phyloP scores from a whole-genome alignment of 352 stramenopile species.

The Pythium angustatum region DNA sequence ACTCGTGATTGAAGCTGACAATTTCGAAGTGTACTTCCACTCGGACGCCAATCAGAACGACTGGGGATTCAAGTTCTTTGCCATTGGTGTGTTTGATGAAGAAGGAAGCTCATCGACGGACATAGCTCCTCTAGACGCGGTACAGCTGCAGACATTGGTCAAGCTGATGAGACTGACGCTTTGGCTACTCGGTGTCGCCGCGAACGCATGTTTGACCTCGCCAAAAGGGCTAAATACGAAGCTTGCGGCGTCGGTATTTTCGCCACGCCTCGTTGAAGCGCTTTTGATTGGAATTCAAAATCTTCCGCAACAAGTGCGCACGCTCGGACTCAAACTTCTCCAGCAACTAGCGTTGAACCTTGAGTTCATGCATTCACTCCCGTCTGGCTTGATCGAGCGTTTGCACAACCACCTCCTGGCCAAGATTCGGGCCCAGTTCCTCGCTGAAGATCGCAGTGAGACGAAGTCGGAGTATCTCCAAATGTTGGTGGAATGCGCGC shows the following conservation, averaged over 20 bases:
- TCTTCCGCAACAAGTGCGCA: conserved; percentile 48
- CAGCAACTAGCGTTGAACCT: conserved; percentile 40
- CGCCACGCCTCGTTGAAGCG: neutral
- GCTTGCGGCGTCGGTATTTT: conserved; percentile 7
- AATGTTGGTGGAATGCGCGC: conserved; percentile 51
- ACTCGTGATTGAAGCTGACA: conserved; percentile 68
- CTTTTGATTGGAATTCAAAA: neutral
- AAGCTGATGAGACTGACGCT: conserved; percentile 21
- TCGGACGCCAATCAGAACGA: conserved; percentile 83
- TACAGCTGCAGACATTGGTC: neutral
- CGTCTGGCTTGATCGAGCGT: conserved; percentile 38
- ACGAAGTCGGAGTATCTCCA: conserved; percentile 70
- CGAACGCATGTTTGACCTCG: neutral
- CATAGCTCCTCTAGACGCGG: neutral
- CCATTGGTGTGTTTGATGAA: conserved; percentile 61
- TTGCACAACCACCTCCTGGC: conserved; percentile 42
- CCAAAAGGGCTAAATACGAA: neutral
- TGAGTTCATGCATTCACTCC: conserved; percentile 40
- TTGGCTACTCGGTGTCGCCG: conserved; percentile 26
- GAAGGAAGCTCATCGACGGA: neutral
- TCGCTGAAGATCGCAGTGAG: conserved; percentile 47
- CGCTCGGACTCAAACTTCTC: conserved; percentile 42
- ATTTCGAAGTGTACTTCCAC: conserved; percentile 82
- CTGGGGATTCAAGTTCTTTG: conserved; percentile 89
- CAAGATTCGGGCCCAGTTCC: conserved; percentile 55